Conservation (phyloP, 2,329 filamentous ascomycete genomes). For the Cylindrodendrum hubeiense region DNA sequence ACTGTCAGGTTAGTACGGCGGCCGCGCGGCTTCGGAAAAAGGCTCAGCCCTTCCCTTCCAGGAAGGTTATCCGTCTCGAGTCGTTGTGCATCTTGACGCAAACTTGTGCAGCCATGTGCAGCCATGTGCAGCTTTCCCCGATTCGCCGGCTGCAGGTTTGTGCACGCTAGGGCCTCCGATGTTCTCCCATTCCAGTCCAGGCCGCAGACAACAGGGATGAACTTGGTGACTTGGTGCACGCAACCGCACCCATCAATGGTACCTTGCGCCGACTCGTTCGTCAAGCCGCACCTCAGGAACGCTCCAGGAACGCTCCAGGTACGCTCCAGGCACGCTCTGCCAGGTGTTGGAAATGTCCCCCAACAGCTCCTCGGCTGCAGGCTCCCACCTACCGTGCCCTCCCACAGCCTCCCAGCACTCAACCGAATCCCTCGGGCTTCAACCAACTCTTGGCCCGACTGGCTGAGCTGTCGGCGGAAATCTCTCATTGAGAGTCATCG, state of each 20-base stretch:
- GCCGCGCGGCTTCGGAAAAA: constrained; percentile 30
- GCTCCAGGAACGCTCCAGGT: constrained; percentile 11
- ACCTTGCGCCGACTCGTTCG: constrained; percentile 1
- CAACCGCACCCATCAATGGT: background rate
- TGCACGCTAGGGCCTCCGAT: background rate
- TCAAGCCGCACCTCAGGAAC: constrained; percentile 14
- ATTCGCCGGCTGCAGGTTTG: constrained; percentile 9
- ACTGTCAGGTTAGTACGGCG: constrained; percentile 38
- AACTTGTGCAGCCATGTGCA: constrained; percentile 5
- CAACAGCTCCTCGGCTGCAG: background rate
- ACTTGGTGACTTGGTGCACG: constrained; percentile 10
- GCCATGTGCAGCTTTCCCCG: background rate
- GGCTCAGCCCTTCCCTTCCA: constrained; percentile 24
- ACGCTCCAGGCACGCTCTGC: background rate
- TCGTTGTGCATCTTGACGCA: background rate
- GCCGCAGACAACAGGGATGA: constrained; percentile 4
- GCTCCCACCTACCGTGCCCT: background rate
- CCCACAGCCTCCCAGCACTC: constrained; percentile 1
- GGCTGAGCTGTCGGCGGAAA: constrained; percentile 16
- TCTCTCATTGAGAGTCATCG: constrained; percentile 24
- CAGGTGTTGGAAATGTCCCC: background rate
- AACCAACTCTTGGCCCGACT: constrained; percentile 1
- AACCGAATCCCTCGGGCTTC: constrained; percentile 9
- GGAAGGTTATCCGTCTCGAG: constrained; percentile 28
- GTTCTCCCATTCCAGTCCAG: constrained; percentile 9